Conservation (phyloP, 345 rosid genomes). For the Aquilaria sinensis region DNA sequence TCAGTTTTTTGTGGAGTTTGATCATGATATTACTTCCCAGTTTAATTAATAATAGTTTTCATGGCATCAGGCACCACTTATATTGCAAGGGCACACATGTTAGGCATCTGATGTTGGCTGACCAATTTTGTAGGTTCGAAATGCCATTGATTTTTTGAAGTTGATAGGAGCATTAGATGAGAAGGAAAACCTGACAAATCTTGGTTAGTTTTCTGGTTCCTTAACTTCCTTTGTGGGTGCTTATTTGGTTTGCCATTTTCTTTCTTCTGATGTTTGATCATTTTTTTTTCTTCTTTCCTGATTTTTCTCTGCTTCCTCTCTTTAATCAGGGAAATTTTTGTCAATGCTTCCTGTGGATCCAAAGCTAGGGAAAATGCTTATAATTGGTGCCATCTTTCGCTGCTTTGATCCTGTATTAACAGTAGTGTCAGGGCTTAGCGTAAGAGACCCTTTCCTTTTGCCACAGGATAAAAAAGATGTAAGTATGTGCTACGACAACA, state of each 20-base stretch:
- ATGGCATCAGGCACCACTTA: too few species aligned
- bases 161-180: conserved; percentile 91
- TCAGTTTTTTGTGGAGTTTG: too few species aligned
- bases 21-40: too few species aligned
- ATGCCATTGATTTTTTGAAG: conserved; percentile 88
- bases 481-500: conserved; percentile 23
- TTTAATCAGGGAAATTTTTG: conserved; percentile 60
- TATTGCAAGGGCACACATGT: too few species aligned
- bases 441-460: conserved; percentile 94
- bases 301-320: conserved; percentile 2
- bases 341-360: conserved; percentile 98
- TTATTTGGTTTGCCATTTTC: conserved; percentile 12
- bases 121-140: conserved; percentile 58
- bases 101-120: background rate
- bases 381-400: conserved; percentile 90
- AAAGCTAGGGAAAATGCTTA: conserved; percentile 97
- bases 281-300: background rate
- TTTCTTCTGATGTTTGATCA: conserved; percentile 10
- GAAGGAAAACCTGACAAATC: conserved; percentile 86
- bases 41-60: too few species aligned
- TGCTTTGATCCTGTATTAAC: conserved; percentile 96
- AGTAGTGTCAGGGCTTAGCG: conserved; percentile 92
- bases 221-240: conserved; percentile 2
- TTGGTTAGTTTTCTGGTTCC: conserved; percentile 52
- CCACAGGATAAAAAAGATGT: conserved; percentile 98